Base-by-base conservation (phyloP, 768 basidiomycete species). In the Macrolepiota dolichaula region DNA sequence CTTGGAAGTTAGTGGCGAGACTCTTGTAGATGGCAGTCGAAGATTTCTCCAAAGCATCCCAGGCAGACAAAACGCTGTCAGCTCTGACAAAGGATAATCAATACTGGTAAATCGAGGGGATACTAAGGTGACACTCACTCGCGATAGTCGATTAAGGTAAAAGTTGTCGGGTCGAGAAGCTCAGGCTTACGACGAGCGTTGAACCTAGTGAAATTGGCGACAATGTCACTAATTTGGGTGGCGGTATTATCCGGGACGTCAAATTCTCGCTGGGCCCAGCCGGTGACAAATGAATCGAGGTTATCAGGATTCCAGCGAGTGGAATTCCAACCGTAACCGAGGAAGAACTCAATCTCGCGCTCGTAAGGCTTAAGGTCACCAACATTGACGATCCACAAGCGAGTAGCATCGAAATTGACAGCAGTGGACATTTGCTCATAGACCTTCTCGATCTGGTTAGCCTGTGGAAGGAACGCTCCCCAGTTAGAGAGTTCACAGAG, bases 291-390 rank as follows among this genome's bases (percentile, higher is more conserved):
- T 24, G 67, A 72, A 35, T 81, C 69, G 49, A 86, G 67, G 67
- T 87, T 87, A 62, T 80, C 74, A 5, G 74, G 77, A 15, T 76
- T 78, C 82, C 85, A 91, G 13, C 76, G 69, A 0, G 84, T 75
- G 0, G 82, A 70, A 64, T 91, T 80, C 79, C 83, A 90, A 2
- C 81, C 88, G 47, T 81, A 81, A 15, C 73, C 77, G 65, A 91
- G 72, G 79, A 87, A 90, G 70, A 86, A 88, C 64, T 89, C 87
- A 32, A 78, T 85, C 55, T 86, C 82, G 55, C 87, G 82, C 65
- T 91, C 89, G 63, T 86, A 86, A 2, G 87, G 88, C 69, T 90
- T 90, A 55, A 91, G 72, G 65, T 90, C 88, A 15, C 89, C 89
- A 57, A 91, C 88, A 68, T 90, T 91, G 57, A 91, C 71, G 47